Evolutionary conservation across 139 green algal genomes (phyloP), one percentile per base, ranked within the genome.

Genomic region (Micractinium sp.): DNA sequence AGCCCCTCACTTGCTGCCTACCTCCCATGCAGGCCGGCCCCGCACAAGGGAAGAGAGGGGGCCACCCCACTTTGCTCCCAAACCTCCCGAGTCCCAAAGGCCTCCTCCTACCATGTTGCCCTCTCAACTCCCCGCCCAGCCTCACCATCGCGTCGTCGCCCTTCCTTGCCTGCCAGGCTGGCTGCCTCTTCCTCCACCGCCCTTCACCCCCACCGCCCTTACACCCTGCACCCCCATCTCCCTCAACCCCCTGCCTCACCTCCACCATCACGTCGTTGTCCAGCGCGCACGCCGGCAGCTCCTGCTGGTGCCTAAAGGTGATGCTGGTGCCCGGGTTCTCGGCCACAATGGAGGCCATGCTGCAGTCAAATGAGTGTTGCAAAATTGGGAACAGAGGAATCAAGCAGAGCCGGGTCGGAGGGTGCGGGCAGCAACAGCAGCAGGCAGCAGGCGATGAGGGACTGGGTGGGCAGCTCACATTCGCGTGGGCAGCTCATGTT

Each of bases 241-340:
- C 14, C n/a, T 3, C 3, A 23, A 38, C 73, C 4, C n/a, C 73
- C n/a, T 23, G 22, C 31, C 82, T 9, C 82, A 87, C 82, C 82
- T 87, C 82, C 33, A 78, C 66, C 5, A 87, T 22, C 33, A 87
- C 82, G 39, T 87, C 82, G 25, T 87, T 87, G 82, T 87, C 82
- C 82, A 87, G 82, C 4, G 82, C 82, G 61, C 82, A 87, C 31
- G 82, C 29, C 13, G 82, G 82, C 82, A 87, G 82, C 60, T 76
- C 66, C 23, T n/a, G 61, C 22, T 60, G 35, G 47, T n/a, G 66
- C 61, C 61, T 56, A 22, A 87, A 39, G 31, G 19, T 36, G 25
- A 87, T n/a, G 2, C 23, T 38, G 47, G 29, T 71, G 47, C 82
- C 82, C 61, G 82, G 82, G 82, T 77, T 77, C 23, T 77, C 82